Evolutionary conservation across 768 basidiomycete species (phyloP).

Genomic region (Russula dissimulans): DNA sequence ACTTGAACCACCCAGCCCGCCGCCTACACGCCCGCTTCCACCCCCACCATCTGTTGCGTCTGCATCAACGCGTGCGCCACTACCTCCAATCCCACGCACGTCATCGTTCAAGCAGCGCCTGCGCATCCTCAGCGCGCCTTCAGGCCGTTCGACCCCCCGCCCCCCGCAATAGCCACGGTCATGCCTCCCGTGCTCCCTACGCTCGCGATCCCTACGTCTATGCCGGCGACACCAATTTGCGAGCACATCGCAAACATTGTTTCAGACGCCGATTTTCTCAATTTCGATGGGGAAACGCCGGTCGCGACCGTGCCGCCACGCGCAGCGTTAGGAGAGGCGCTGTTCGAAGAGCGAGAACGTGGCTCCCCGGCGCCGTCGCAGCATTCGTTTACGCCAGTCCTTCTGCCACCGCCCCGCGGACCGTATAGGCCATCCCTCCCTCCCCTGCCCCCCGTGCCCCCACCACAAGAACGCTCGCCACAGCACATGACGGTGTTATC

Average conservation of each 20-base stretch:
- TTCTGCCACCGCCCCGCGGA: slow-evolving; percentile 19
- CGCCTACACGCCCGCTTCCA: slow-evolving; percentile 39
- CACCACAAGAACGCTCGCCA: slow-evolving; percentile 19
- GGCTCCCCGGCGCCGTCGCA: neutral
- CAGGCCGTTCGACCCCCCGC: slow-evolving; percentile 22
- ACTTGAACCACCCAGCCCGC: slow-evolving; percentile 31
- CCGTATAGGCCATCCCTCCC: slow-evolving; percentile 24
- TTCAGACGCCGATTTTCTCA: slow-evolving; percentile 55
- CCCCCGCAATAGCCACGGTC: slow-evolving; percentile 24
- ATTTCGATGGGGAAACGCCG: slow-evolving; percentile 24
- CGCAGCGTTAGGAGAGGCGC: neutral
- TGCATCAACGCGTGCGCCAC: slow-evolving; percentile 18
- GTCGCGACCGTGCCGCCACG: neutral
- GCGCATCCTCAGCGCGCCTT: slow-evolving; percentile 50
- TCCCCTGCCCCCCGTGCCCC: neutral
- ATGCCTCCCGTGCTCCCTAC: slow-evolving; percentile 9
- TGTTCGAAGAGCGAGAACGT: neutral
- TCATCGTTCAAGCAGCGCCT: slow-evolving; percentile 46
- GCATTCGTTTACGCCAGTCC: slow-evolving; percentile 13
- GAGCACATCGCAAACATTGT: slow-evolving; percentile 47
- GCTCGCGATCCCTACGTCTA: slow-evolving; percentile 22
- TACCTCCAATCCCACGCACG: slow-evolving; percentile 14
- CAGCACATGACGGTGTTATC: slow-evolving; percentile 43
- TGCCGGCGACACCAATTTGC: slow-evolving; percentile 47
- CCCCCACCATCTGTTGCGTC: slow-evolving; percentile 20